phyloP scores from a whole-genome alignment of 2,329 filamentous ascomycete genomes.

The Chaetomiaceae sp. region DNA sequence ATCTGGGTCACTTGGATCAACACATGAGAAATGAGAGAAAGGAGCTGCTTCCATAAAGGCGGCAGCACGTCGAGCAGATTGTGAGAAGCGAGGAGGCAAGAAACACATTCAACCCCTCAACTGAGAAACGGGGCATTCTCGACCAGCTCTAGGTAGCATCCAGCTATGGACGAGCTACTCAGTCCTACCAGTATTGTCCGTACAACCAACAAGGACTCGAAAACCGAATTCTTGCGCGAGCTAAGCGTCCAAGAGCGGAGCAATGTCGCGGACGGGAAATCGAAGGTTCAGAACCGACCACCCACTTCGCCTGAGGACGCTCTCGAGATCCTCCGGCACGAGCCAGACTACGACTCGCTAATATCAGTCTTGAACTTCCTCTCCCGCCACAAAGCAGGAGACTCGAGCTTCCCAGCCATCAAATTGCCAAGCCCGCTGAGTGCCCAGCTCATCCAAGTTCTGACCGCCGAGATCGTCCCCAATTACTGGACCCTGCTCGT shows the following conservation, averaged over 20 bases:
- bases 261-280: background rate
- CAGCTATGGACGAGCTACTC: conserved; percentile 50
- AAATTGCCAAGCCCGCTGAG: conserved; percentile 58
- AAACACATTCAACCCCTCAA: too few relatives aligned
- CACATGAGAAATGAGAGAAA: too few relatives aligned
- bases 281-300: background rate
- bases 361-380: conserved; percentile 49
- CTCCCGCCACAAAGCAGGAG: conserved; percentile 24
- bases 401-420: conserved; percentile 45
- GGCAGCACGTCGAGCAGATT: too few relatives aligned
- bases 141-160: background rate
- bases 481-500: conserved; percentile 71
- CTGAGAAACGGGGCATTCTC: background rate
- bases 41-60: too few relatives aligned
- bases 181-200: conserved; percentile 50
- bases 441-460: conserved; percentile 66
- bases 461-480: conserved; percentile 69
- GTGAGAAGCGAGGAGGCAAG: too few relatives aligned
- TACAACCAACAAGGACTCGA: conserved; percentile 33
- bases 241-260: conserved; percentile 25
- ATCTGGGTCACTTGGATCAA: too few relatives aligned
- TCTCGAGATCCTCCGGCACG: conserved; percentile 52
- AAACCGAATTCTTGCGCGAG: conserved; percentile 27
- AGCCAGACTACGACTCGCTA: conserved; percentile 57
- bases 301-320: conserved; percentile 41